A percentile compares a stretch with the other conserved stretches of the same genome.
Conservation (phyloP, 257 asterid species). For the Salvia rosmarinus region DNA sequence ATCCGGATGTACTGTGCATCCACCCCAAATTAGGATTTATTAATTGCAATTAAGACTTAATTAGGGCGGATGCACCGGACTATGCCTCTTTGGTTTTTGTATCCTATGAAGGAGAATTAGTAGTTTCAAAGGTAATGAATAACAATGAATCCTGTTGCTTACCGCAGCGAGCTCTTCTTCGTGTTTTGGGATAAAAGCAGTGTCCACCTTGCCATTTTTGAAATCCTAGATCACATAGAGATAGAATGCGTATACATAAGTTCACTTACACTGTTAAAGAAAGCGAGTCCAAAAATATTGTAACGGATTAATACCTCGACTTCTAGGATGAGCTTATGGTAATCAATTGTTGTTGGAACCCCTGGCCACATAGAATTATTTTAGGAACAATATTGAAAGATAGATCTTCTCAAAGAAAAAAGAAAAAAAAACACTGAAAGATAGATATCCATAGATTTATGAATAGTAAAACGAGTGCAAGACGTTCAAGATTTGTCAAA, state of each 20-base stretch:
- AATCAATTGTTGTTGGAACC: slow-evolving; percentile 95
- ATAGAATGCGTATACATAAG: slow-evolving; percentile 2
- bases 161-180: slow-evolving; percentile 94
- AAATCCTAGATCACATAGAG: slow-evolving; percentile 65
- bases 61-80: too few species aligned
- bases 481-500: background rate
- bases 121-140: background rate
- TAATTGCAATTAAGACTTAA: too few species aligned
- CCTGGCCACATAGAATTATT: slow-evolving; percentile 51
- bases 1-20: too few species aligned
- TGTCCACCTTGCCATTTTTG: slow-evolving; percentile 87
- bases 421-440: too few species aligned
- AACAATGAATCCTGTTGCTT: slow-evolving; percentile 43
- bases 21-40: too few species aligned
- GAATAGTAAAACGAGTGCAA: background rate
- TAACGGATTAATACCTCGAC: slow-evolving; percentile 63
- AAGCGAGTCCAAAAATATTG: slow-evolving; percentile 10
- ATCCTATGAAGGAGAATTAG: slow-evolving; percentile 3
- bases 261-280: background rate
- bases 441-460: background rate
- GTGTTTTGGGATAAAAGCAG: slow-evolving; percentile 97
- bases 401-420: background rate
- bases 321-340: slow-evolving; percentile 97
- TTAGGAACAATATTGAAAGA: slow-evolving; percentile 23
- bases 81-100: background rate